Percentiles rank a stretch among this genome's conserved stretches.
These are phyloP conservation scores for Pleomassaria siparia DNA, from an alignment of 2,329 filamentous ascomycete genomes.

Conservation along the genomic window DNA sequence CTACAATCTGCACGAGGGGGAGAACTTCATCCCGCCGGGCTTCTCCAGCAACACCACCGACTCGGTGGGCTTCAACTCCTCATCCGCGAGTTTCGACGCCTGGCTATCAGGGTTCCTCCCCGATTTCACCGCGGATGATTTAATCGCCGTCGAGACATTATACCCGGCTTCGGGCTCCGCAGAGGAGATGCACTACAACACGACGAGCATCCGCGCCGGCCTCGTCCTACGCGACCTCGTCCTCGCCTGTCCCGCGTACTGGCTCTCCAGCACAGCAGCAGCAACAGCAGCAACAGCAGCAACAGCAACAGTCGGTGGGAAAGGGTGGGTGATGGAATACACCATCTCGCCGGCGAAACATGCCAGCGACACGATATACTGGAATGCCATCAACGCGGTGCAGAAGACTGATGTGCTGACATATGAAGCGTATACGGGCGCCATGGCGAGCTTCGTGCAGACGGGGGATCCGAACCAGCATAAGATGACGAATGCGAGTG, in stretches of 20 bases:
- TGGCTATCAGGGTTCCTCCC: conserved; percentile 61
- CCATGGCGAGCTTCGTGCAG: conserved; percentile 62
- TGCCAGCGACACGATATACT: conserved; percentile 60
- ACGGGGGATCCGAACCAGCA: conserved; percentile 60
- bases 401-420: conserved; percentile 56
- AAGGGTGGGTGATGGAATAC: conserved; percentile 61
- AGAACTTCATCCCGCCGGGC: conserved; percentile 60
- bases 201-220: conserved; percentile 55
- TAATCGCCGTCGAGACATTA: conserved; percentile 44
- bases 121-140: conserved; percentile 43
- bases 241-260: conserved; percentile 62
- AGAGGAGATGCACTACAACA: conserved; percentile 55
- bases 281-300: conserved; percentile 31
- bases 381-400: conserved; percentile 57
- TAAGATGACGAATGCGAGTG: conserved; percentile 53
- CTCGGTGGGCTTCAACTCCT: conserved; percentile 53
- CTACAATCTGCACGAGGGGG: conserved; percentile 65
- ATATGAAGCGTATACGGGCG: conserved; percentile 60
- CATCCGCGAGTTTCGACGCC: conserved; percentile 49
- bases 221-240: conserved; percentile 61
- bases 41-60: conserved; percentile 42
- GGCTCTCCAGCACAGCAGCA: conserved; percentile 53
- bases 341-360: conserved; percentile 62
- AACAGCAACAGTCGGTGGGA: conserved; percentile 4
- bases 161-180: conserved; percentile 54